Evolutionary conservation across 352 stramenopile species (phyloP), one percentile per base, ranked within the genome.

Genomic region (Thalassiosira tumida): DNA sequence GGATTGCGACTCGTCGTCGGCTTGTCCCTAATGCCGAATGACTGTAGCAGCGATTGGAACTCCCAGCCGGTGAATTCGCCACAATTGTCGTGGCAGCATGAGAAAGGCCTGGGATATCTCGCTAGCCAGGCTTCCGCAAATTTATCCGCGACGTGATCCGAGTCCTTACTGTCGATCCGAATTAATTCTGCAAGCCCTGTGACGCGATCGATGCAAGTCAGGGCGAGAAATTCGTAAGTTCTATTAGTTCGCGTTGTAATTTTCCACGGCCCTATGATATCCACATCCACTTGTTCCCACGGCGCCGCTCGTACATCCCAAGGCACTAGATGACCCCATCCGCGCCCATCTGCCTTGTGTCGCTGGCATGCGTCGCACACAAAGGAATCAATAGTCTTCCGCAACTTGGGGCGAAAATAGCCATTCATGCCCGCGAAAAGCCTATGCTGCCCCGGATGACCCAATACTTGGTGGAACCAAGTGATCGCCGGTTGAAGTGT

Each of bases 181-280:
- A 91, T 78, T 29, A 94, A n/a, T 85, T 95, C 90, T 17, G 79
- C 41, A 33, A 93, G 40, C 64, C 91, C 91, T 41, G 89, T 93
- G 13, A 88, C 83, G 51, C 70, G 73, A 75, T 94, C 87, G 82
- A 96, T 92, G 26, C 67, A 78, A 17, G 87, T 94, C 37, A 94
- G 59, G 14, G 88, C 87, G 76, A 62, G 51, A 54, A 94, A 95
- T 7, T 72, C 40, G 29, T 38, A 77, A 43, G 33, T 10, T 24
- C 10, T 43, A 29, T 54, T 72, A n/a, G n/a, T n/a, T 21, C 26
- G 4, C 1, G 43, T 33, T 41, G 75, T 41, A 33, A 85, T 73
- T 59, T 84, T 77, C 75, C 76, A 91, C 29, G 65, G 67, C 69
- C 89, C 86, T 51, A 94, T 92, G 29, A 93, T 38, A 74, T 95